Percentiles rank a stretch among this genome's conserved stretches.
Conservation (phyloP, 2,329 filamentous ascomycete genomes). For the Exophiala spinifera region DNA sequence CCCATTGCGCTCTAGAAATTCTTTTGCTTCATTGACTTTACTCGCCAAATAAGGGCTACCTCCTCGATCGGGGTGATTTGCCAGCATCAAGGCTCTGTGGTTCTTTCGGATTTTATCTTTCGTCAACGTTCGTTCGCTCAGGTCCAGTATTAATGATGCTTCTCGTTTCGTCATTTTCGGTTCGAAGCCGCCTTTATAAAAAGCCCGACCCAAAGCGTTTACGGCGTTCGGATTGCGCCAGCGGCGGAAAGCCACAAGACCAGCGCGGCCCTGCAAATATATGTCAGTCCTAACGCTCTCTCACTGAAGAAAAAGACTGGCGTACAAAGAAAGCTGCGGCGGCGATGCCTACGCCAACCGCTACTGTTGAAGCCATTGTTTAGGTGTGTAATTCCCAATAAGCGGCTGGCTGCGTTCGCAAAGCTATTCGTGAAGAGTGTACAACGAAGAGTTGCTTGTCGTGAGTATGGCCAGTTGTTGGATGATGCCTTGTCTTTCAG, state of each 20-base stretch:
- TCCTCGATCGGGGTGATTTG: conserved; percentile 96
- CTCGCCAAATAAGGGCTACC: conserved; percentile 95
- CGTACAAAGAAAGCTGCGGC: conserved; percentile 75
- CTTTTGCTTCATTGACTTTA: conserved; percentile 98
- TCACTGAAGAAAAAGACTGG: conserved; percentile 22
- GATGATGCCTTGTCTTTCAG: background rate
- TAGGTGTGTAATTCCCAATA: background rate
- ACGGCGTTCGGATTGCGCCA: conserved; percentile 65
- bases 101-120: conserved; percentile 95
- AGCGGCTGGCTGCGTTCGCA: too few relatives aligned
- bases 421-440: background rate
- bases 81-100: conserved; percentile 90
- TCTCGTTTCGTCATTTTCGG: conserved; percentile 89
- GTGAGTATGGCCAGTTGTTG: background rate
- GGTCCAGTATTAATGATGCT: conserved; percentile 82
- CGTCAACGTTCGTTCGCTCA: conserved; percentile 83
- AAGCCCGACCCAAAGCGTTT: conserved; percentile 80
- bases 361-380: conserved; percentile 43
- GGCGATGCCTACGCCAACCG: conserved; percentile 46
- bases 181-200: conserved; percentile 99
- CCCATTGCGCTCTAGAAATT: conserved; percentile 76
- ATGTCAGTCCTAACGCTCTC: background rate
- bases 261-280: conserved; percentile 72
- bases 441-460: background rate
- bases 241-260: conserved; percentile 80